Evolutionary conservation across 257 asterid genomes (phyloP), one percentile per base, ranked within the genome.

Genomic region (Solanum virginianum): DNA sequence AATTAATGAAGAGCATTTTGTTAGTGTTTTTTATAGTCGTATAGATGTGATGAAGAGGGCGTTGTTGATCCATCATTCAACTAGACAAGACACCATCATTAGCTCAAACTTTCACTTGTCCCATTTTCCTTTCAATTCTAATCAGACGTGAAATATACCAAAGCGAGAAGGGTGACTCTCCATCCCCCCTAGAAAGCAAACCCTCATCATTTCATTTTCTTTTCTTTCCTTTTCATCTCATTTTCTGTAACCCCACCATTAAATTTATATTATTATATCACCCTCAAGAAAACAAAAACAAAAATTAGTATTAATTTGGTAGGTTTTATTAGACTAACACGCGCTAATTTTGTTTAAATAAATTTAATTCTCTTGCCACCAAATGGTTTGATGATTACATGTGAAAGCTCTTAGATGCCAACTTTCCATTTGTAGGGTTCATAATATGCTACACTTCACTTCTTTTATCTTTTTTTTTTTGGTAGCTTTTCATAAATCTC

Each of bases 1-100:
- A 41, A 6, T 72, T 53, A 10, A 75, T 59, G 26, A 65, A 65
- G 66, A 87, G 45, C 56, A 69, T 82, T 83, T 56, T 74, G 80
- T 74, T 29, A 47, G 51, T 41, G 70, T 51, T 72, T 75, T 65
- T 16, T 68, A 68, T 68, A 68, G 45, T 18, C 45, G 45, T 74
- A 43, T 62, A 41, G 49, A 26, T 36, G 39, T 36, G 80, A 36
- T 57, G 85, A 79, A 65, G 84, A 32, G 71, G 62, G 71, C 59
- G 60, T 87, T 83, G 81, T 80, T 45, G 70, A 85, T 68, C 47
- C 88, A 89, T 89, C 90, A 88, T 86, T 89, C 87, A 82, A 88
- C 89, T 86, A 85, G 72, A 89, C 86, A 88, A 84, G 95, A 91
- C 97, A 92, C 51, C 92, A 93, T 93, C 83, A 94, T 94, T 88